Conservation (phyloP, 495 filamentous ascomycete species). For the Daldinia bambusicola region DNA sequence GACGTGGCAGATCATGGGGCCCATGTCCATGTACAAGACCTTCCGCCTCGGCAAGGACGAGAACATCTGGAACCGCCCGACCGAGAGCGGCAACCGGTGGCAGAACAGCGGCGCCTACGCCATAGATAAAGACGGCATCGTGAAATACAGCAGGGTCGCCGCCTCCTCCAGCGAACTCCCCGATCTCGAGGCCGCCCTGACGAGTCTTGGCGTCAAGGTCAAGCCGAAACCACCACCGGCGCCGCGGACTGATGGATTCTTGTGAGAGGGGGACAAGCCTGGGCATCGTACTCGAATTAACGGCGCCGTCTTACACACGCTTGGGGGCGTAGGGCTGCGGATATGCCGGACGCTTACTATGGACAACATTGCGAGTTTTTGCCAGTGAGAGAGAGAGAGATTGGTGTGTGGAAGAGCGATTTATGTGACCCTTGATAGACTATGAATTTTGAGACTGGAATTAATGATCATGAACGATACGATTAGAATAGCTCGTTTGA, state of each 20-base stretch:
- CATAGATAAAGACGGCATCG: conserved; percentile 59
- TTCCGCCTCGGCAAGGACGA: conserved; percentile 62
- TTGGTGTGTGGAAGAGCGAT: background rate
- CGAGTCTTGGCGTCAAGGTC: conserved; percentile 29
- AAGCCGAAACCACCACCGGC: conserved; percentile 38
- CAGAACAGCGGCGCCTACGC: conserved; percentile 68
- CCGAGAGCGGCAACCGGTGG: conserved; percentile 66
- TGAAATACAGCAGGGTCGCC: conserved; percentile 59
- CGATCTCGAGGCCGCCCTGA: conserved; percentile 25
- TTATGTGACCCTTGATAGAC: background rate
- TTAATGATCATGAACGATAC: background rate
- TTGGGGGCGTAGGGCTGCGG: background rate
- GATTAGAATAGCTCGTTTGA: background rate
- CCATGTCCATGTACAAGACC: conserved; percentile 57
- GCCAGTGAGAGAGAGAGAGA: background rate
- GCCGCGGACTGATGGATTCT: conserved; percentile 38
- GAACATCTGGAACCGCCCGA: conserved; percentile 65
- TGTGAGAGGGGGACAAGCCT: conserved; percentile 10
- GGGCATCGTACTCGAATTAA: background rate
- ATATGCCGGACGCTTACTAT: background rate
- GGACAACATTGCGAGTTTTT: background rate
- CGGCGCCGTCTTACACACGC: background rate
- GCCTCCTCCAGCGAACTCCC: conserved; percentile 57
- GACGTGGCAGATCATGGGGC: conserved; percentile 63
- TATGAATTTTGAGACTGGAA: background rate